Percentiles rank a stretch among this genome's conserved stretches.
These are phyloP conservation scores for Cylindrodendrum hubeiense DNA, from an alignment of 2,329 filamentous ascomycete species.

Conservation along the genomic window DNA sequence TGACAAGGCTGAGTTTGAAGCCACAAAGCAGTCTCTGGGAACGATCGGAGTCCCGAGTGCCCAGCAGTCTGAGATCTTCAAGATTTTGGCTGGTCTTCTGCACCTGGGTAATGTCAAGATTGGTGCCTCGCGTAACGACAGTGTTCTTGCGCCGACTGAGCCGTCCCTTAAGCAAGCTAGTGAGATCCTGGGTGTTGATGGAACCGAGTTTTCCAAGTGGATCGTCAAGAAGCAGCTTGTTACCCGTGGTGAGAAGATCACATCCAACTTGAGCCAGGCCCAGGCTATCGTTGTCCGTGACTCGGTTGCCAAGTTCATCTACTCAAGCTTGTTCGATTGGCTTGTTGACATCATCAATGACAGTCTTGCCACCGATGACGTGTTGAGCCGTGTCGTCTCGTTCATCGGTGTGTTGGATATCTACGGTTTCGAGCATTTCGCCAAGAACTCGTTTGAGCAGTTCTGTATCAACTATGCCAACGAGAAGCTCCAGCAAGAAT, in stretches of 20 bases:
- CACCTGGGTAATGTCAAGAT: conserved; percentile 99
- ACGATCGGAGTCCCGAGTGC: conserved; percentile 85
- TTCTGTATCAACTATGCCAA: conserved; percentile 99
- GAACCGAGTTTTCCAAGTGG: conserved; percentile 92
- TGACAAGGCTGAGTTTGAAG: conserved; percentile 92
- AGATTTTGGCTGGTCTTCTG: conserved; percentile 87
- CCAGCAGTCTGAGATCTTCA: conserved; percentile 89
- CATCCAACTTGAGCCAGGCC: conserved; percentile 92
- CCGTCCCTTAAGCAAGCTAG: conserved; percentile 86
- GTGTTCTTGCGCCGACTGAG: conserved; percentile 83
- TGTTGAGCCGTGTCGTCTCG: conserved; percentile 82
- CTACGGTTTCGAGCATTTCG: conserved; percentile 98
- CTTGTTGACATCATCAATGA: conserved; percentile 96
- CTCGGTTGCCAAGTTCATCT: conserved; percentile 98
- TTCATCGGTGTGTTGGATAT: conserved; percentile 99
- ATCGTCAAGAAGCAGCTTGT: conserved; percentile 99
- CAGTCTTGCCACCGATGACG: conserved; percentile 89
- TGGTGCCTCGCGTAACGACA: conserved; percentile 88
- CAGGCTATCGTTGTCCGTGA: conserved; percentile 95
- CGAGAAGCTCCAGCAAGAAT: conserved; percentile 98
- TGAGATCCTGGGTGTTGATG: conserved; percentile 87
- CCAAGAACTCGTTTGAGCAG: conserved; percentile 99
- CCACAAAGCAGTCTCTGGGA: conserved; percentile 85
- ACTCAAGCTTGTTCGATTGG: conserved; percentile 99
- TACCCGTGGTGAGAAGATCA: conserved; percentile 97